These are phyloP conservation scores for Sedum album DNA, from an alignment of 164 flowering plant genomes.

Conservation along the genomic window DNA sequence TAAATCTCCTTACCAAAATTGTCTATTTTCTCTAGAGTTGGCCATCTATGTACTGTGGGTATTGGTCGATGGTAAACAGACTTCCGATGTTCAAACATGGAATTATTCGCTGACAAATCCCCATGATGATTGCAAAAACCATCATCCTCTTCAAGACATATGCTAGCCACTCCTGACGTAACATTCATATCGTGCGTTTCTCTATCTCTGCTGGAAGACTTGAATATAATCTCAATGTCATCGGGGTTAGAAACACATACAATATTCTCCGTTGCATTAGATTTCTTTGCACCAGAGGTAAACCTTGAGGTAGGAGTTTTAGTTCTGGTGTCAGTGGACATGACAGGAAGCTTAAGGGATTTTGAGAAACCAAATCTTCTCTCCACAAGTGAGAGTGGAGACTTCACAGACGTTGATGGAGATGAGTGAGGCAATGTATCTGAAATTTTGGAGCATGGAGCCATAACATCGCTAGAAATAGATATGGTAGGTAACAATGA, in stretches of 20 bases:
- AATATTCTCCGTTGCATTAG: conserved; percentile 7
- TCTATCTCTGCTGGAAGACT: conserved; percentile 14
- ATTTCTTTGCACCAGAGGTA: conserved; percentile 17
- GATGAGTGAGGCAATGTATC: conserved; percentile 16
- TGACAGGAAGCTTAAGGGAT: conserved; percentile 38
- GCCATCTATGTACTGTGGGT: conserved; percentile 40
- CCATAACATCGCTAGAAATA: conserved; percentile 32
- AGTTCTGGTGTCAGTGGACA: conserved; percentile 20
- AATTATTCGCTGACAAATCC: neutral
- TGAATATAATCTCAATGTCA: conserved; percentile 18
- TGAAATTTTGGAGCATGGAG: conserved; percentile 20
- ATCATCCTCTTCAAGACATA: conserved; percentile 7
- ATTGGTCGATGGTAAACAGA: conserved; percentile 1
- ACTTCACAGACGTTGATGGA: conserved; percentile 24
- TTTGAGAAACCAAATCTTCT: conserved; percentile 65
- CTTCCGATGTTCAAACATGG: conserved; percentile 9
- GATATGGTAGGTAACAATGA: conserved; percentile 34
- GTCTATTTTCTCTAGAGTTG: conserved; percentile 39
- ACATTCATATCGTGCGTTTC: conserved; percentile 13
- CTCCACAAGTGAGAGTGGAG: conserved; percentile 53
- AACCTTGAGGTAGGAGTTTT: conserved; percentile 15
- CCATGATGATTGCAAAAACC: conserved; percentile 10
- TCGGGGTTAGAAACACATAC: conserved; percentile 13
- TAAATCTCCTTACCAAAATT: conserved; percentile 25
- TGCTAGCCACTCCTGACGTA: neutral